Percentiles rank a stretch among this genome's conserved stretches.
Evolutionary conservation across 208 protist genomes (phyloP).

Genomic region (Trypanosoma theileri): DNA sequence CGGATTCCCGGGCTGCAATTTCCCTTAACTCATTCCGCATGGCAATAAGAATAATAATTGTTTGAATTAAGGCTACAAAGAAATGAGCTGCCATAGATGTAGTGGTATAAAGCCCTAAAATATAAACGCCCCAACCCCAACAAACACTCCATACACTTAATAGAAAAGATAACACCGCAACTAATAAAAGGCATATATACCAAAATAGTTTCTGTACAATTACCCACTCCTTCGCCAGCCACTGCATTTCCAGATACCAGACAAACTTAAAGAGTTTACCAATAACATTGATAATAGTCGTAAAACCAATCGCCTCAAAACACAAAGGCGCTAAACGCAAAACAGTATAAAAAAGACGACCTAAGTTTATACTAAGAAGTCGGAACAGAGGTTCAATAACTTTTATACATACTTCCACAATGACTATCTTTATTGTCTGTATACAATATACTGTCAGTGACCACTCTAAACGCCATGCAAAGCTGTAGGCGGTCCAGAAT

Average conservation of each 20-base stretch:
- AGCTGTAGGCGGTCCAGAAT: slow-evolving; percentile 42
- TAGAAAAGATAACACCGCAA: neutral
- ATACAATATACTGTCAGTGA: slow-evolving; percentile 26
- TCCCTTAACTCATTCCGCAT: slow-evolving; percentile 67
- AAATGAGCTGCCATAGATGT: slow-evolving; percentile 73
- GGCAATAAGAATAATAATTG: slow-evolving; percentile 51
- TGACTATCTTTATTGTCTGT: neutral
- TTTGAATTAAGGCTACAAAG: slow-evolving; percentile 61
- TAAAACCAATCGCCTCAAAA: neutral
- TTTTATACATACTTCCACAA: neutral
- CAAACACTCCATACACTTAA: neutral
- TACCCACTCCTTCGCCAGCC: slow-evolving; percentile 37
- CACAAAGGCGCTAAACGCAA: neutral
- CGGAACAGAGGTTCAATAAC: neutral
- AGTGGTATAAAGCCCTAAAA: slow-evolving; percentile 36
- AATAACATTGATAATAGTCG: neutral
- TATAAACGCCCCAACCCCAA: neutral
- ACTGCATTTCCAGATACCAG: slow-evolving; percentile 25
- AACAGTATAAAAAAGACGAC: neutral
- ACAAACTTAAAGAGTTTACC: neutral
- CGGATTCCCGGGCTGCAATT: slow-evolving; percentile 30
- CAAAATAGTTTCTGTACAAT: slow-evolving; percentile 14
- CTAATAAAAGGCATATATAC: neutral
- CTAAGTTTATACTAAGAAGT: neutral
- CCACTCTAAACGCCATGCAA: slow-evolving; percentile 55